Percentiles rank a stretch among this genome's conserved stretches.
Evolutionary conservation across 768 basidiomycete genomes (phyloP).

Genomic region (Naganishia onofrii): DNA sequence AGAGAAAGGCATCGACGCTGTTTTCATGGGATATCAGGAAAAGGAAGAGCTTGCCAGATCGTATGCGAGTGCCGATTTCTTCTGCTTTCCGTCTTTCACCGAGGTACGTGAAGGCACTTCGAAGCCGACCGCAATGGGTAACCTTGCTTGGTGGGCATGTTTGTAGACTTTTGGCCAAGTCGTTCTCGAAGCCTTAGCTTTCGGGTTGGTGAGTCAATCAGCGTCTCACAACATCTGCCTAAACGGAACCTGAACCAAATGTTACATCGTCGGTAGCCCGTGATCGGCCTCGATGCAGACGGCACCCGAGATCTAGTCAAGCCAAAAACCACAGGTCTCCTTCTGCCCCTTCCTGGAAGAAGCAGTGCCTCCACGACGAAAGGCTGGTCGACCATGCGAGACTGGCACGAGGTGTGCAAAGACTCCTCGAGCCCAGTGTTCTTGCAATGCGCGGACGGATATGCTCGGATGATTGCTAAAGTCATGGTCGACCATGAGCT

Average conservation of each 20-base stretch:
- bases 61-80: slow-evolving; percentile 56
- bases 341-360: slow-evolving; percentile 39
- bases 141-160: no score
- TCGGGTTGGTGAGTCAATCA: slow-evolving; percentile 47
- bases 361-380: neutral
- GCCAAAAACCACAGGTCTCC: slow-evolving; percentile 40
- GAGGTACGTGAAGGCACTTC: no score
- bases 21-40: slow-evolving; percentile 53
- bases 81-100: slow-evolving; percentile 55
- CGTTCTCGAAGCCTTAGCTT: slow-evolving; percentile 56
- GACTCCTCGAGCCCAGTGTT: slow-evolving; percentile 31
- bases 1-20: slow-evolving; percentile 48
- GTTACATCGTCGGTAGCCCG: slow-evolving; percentile 42
- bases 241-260: neutral
- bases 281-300: slow-evolving; percentile 56
- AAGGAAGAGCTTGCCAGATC: slow-evolving; percentile 53
- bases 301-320: slow-evolving; percentile 54
- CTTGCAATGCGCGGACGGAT: slow-evolving; percentile 33
- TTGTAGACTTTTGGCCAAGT: slow-evolving; percentile 54
- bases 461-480: slow-evolving; percentile 41
- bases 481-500: slow-evolving; percentile 33
- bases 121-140: no score
- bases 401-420: slow-evolving; percentile 35
- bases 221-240: no score
- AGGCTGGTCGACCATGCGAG: slow-evolving; percentile 20